These are phyloP conservation scores for Aspergillus luchuensis DNA, from an alignment of 2,329 filamentous ascomycete genomes.

Conservation along the genomic window DNA sequence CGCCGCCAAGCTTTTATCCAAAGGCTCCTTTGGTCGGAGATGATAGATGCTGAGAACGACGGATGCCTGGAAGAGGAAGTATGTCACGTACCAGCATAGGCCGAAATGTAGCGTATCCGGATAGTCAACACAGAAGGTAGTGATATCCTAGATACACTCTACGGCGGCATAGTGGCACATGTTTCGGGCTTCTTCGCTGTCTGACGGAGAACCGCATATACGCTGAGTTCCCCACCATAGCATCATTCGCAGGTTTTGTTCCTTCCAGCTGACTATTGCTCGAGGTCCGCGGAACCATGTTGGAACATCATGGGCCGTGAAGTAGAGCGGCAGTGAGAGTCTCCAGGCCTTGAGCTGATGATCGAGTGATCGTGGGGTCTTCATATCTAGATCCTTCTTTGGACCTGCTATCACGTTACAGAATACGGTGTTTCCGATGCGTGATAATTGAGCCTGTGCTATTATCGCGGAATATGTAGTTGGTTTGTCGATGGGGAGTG, in stretches of 20 bases:
- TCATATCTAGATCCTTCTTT: constrained; percentile 12
- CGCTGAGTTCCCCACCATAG: constrained; percentile 27
- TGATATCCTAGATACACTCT: constrained; percentile 23
- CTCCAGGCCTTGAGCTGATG: constrained; percentile 25
- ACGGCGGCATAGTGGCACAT: constrained; percentile 23
- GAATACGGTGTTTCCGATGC: constrained; percentile 21
- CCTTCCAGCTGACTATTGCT: constrained; percentile 25
- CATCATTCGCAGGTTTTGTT: constrained; percentile 27
- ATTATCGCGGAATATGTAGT: constrained; percentile 27
- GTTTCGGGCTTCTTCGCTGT: constrained; percentile 21
- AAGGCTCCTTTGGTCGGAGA: constrained; percentile 3
- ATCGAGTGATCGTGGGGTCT: constrained; percentile 23
- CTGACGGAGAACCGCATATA: background rate
- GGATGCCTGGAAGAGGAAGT: constrained; percentile 28
- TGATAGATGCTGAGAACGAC: constrained; percentile 22
- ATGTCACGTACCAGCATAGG: constrained; percentile 28
- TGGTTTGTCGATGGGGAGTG: constrained; percentile 12
- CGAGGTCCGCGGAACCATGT: constrained; percentile 25
- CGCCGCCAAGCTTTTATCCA: background rate
- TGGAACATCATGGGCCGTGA: constrained; percentile 17
- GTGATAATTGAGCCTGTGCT: constrained; percentile 19
- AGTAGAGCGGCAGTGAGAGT: constrained; percentile 21
- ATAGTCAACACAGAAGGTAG: constrained; percentile 17
- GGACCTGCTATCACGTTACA: constrained; percentile 16
- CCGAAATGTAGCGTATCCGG: constrained; percentile 17